Percentiles rank a stretch among this genome's conserved stretches.
These are phyloP conservation scores for Chalciporus pseudorubinellus DNA, from an alignment of 768 basidiomycete genomes.

Conservation along the genomic window DNA sequence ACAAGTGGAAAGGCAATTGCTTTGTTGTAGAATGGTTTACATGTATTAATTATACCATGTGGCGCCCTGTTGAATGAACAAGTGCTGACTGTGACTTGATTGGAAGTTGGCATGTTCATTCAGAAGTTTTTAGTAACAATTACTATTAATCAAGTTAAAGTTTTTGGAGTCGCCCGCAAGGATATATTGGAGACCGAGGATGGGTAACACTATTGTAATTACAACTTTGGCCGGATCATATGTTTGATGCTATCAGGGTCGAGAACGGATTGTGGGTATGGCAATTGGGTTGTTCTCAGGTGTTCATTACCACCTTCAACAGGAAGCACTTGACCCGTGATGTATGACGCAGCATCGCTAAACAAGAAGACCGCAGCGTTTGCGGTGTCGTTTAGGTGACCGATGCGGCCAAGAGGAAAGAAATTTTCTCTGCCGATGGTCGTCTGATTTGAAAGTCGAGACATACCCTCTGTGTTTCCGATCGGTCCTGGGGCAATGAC, in stretches of 20 bases:
- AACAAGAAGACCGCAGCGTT: conserved; percentile 78
- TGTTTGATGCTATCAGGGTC: conserved; percentile 51
- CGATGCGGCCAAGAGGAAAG: conserved; percentile 50
- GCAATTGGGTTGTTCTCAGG: conserved; percentile 44
- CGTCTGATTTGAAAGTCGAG: conserved; percentile 42
- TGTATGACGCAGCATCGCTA: conserved; percentile 72
- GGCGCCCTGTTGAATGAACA: too few relatives aligned
- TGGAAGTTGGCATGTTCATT: too few relatives aligned
- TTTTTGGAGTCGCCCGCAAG: background rate
- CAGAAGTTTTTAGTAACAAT: too few relatives aligned
- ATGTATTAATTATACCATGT: too few relatives aligned
- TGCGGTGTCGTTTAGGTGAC: conserved; percentile 61
- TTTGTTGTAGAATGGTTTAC: too few relatives aligned
- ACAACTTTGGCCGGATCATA: conserved; percentile 49
- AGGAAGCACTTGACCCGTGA: conserved; percentile 72
- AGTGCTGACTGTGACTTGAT: too few relatives aligned
- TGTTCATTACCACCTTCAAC: conserved; percentile 69
- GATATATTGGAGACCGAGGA: background rate
- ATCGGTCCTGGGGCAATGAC: conserved; percentile 86
- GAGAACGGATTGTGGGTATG: conserved; percentile 63
- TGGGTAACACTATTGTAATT: background rate
- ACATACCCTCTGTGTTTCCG: conserved; percentile 69
- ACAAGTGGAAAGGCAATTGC: too few relatives aligned
- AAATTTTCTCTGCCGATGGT: rapidly evolving
- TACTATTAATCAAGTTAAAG: too few relatives aligned